Evolutionary conservation across 2,329 filamentous ascomycete species (phyloP).

Genomic region (Erysiphe pulchra): DNA sequence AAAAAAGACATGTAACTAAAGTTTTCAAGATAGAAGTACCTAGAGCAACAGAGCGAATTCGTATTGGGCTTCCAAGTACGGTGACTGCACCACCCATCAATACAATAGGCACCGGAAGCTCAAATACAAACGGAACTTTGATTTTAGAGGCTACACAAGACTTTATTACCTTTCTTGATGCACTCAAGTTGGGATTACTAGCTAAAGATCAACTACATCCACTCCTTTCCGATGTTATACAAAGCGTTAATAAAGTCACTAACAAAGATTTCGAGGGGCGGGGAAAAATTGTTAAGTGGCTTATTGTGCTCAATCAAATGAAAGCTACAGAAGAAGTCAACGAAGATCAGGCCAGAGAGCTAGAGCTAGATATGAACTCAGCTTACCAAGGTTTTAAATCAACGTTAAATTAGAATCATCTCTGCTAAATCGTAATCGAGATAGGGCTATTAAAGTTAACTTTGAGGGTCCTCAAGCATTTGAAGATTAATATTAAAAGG

Average conservation of each 20-base stretch:
- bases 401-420: conserved; percentile 9
- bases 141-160: conserved; percentile 87
- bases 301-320: conserved; percentile 96
- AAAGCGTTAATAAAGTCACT: conserved; percentile 90
- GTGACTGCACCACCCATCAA: conserved; percentile 25
- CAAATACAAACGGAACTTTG: conserved; percentile 25
- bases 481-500: too few relatives aligned
- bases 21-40: conserved; percentile 60
- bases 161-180: conserved; percentile 95
- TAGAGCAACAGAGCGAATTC: conserved; percentile 73
- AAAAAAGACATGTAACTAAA: not conserved
- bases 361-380: conserved; percentile 81
- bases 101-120: conserved; percentile 16
- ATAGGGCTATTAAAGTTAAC: too few relatives aligned
- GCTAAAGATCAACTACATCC: conserved; percentile 96
- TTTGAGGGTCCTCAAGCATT: too few relatives aligned
- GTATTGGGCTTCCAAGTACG: conserved; percentile 79
- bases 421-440: too few relatives aligned
- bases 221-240: conserved; percentile 80
- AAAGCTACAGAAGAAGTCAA: conserved; percentile 74
- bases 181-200: conserved; percentile 69
- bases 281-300: conserved; percentile 94
- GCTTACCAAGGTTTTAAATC: conserved; percentile 82
- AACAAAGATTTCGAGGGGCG: conserved; percentile 85
- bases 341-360: conserved; percentile 65